A percentile compares a stretch with the other conserved stretches of the same genome.
phyloP scores from a whole-genome alignment of 1,139 yeast genomes.

The Saccharomyces hybrid region DNA sequence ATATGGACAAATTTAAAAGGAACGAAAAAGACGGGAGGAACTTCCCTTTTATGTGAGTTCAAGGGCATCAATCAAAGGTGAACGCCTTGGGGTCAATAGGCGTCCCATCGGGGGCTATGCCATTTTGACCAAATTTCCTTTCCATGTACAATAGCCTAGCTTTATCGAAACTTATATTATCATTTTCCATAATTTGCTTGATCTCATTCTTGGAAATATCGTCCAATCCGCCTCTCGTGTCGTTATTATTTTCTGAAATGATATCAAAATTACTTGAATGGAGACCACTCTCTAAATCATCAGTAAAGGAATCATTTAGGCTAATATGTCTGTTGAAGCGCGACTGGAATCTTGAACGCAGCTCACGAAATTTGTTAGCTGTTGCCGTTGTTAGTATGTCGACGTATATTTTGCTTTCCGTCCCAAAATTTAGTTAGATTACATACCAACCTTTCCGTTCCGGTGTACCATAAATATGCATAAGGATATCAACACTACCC shows the following conservation, averaged over 20 bases:
- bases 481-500: not conserved
- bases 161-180: conserved; percentile 52
- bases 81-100: conserved; percentile 46
- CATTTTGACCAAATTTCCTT: conserved; percentile 42
- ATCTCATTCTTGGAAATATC: conserved; percentile 47
- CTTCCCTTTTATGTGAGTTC: not conserved
- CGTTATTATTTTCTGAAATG: conserved; percentile 42
- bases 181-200: conserved; percentile 45
- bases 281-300: conserved; percentile 61
- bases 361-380: conserved; percentile 13
- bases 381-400: conserved; percentile 4
- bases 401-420: not conserved
- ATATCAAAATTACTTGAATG: conserved; percentile 55
- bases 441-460: not conserved
- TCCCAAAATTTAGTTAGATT: not conserved
- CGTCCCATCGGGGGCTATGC: conserved; percentile 47
- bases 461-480: not conserved
- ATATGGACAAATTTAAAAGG: not conserved
- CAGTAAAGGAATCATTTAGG: conserved; percentile 39
- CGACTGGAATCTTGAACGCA: conserved; percentile 9
- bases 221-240: conserved; percentile 55
- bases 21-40: not conserved
- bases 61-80: conserved; percentile 21
- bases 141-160: conserved; percentile 54
- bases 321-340: conserved; percentile 13